Conservation (phyloP, 805 yeast genomes). For the Cyberlindnera subsufficiens region DNA sequence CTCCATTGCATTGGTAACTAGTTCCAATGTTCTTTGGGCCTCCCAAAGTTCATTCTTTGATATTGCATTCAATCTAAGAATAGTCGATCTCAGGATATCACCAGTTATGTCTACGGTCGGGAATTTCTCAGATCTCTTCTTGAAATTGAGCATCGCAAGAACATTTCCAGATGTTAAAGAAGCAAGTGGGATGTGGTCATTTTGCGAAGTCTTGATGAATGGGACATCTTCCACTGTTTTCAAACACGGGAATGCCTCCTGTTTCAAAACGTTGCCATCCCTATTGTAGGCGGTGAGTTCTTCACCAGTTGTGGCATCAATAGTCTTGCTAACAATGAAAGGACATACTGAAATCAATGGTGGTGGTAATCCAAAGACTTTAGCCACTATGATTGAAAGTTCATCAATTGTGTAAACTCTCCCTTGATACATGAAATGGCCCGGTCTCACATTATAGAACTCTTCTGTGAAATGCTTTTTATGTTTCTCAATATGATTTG, state of each 20-base stretch:
- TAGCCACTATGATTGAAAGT: slow-evolving; percentile 5
- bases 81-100: slow-evolving; percentile 7
- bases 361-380: slow-evolving; percentile 1
- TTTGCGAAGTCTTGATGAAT: neutral
- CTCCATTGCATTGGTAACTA: slow-evolving; percentile 1
- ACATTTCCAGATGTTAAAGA: slow-evolving; percentile 3
- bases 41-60: neutral
- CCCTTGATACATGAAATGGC: slow-evolving; percentile 6
- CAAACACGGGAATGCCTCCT: neutral
- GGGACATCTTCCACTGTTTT: neutral
- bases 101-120: slow-evolving; percentile 4
- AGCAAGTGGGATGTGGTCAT: neutral
- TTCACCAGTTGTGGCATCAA: neutral
- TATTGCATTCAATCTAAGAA: slow-evolving; percentile 4
- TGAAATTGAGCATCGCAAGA: slow-evolving; percentile 5
- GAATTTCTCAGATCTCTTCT: neutral
- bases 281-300: slow-evolving; percentile 2
- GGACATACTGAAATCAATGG: slow-evolving; percentile 16
- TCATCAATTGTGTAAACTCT: slow-evolving; percentile 3
- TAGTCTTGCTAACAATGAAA: slow-evolving; percentile 4
- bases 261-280: neutral
- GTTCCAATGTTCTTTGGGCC: neutral
- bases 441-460: slow-evolving; percentile 1
- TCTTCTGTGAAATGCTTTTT: slow-evolving; percentile 3
- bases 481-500: slow-evolving; percentile 17